Conservation (phyloP, 306 rosid genomes). For the Vachellia pachyceras region DNA sequence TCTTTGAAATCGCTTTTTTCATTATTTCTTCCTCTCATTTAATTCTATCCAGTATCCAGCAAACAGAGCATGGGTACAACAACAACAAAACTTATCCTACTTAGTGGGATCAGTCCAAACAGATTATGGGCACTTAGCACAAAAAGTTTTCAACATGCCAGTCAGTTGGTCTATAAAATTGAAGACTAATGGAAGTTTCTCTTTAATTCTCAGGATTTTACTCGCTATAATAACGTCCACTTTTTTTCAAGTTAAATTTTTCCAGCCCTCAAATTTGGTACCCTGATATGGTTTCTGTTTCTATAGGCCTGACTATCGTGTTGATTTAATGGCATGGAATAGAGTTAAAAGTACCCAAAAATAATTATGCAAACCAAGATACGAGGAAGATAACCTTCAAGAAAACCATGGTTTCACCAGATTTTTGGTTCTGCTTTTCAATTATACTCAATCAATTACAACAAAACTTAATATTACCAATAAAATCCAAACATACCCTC, state of each 20-base stretch:
- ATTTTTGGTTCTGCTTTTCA: no score
- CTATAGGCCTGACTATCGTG: no score
- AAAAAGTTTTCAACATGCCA: background rate
- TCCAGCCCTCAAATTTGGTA: background rate
- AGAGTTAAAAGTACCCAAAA: background rate
- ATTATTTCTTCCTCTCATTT: background rate
- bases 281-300: no score
- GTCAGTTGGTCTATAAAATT: background rate
- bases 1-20: background rate
- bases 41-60: background rate
- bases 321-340: no score
- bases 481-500: no score
- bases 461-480: no score
- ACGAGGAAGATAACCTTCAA: no score
- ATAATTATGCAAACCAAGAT: background rate
- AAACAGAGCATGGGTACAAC: background rate
- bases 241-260: background rate
- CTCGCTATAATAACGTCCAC: background rate
- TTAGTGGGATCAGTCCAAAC: background rate
- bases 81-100: background rate
- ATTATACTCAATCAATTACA: no score
- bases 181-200: background rate
- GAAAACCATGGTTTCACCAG: no score
- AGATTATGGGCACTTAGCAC: background rate
- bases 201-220: background rate